A percentile compares a stretch with the other conserved stretches of the same genome.
phyloP scores from a whole-genome alignment of 1,284 basidiomycete genomes.

The Papiliotrema nemorosa region DNA sequence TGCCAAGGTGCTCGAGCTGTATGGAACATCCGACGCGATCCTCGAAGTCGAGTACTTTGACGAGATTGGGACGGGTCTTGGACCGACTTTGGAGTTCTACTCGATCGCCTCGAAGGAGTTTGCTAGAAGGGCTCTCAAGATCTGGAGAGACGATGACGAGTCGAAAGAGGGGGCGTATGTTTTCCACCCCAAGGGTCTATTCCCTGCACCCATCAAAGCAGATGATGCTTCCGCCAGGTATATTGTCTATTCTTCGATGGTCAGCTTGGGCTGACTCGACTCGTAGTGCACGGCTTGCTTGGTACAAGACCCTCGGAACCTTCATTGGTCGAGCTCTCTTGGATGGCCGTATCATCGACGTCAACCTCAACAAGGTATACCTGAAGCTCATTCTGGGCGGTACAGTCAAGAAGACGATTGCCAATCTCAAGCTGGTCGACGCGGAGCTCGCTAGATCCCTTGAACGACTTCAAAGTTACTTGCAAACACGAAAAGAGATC shows the following conservation, averaged over 20 bases:
- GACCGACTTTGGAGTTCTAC: constrained; percentile 98
- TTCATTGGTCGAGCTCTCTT: constrained; percentile 98
- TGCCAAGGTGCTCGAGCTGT: constrained; percentile 95
- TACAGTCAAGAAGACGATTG: constrained; percentile 74
- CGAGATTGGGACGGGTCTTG: constrained; percentile 96
- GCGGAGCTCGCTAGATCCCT: constrained; percentile 79
- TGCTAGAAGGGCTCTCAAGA: constrained; percentile 75
- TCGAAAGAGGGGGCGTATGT: constrained; percentile 65
- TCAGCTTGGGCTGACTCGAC: too few relatives aligned
- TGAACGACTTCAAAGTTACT: constrained; percentile 64
- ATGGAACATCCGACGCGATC: constrained; percentile 81
- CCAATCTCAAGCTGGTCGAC: constrained; percentile 80
- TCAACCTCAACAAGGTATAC: constrained; percentile 90
- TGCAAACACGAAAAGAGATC: constrained; percentile 50
- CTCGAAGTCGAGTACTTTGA: constrained; percentile 99
- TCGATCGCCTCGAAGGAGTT: constrained; percentile 90
- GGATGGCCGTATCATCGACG: constrained; percentile 95
- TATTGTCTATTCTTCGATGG: too few relatives aligned
- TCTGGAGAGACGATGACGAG: constrained; percentile 85
- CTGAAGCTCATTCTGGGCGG: constrained; percentile 82
- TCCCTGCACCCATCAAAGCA: constrained; percentile 73
- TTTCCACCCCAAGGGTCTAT: constrained; percentile 76
- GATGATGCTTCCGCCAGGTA: too few relatives aligned
- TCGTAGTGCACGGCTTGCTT: constrained; percentile 56
- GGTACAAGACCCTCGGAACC: constrained; percentile 87